Evolutionary conservation across 345 rosid species (phyloP).

Genomic region (Brassica carinata): DNA sequence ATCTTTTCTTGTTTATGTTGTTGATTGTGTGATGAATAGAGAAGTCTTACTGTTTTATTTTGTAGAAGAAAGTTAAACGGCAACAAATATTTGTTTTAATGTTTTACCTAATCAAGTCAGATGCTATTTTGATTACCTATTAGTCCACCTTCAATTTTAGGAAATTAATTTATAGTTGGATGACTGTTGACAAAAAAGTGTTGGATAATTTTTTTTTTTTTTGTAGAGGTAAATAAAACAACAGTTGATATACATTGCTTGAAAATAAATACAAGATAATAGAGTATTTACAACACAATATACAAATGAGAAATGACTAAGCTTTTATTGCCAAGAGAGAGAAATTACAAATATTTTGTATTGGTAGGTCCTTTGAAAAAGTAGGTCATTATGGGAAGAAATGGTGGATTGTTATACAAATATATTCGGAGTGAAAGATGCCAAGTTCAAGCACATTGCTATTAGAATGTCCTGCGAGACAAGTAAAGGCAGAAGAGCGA

Average conservation of each 20-base stretch:
- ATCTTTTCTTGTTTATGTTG: neutral
- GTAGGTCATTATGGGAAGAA: too few species aligned
- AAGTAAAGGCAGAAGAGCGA: too few species aligned
- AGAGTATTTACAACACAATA: constrained; percentile 25
- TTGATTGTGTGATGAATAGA: neutral
- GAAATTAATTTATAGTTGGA: neutral
- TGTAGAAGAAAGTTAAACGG: neutral
- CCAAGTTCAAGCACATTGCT: too few species aligned
- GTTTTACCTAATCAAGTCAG: constrained; percentile 5
- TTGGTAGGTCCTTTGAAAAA: too few species aligned
- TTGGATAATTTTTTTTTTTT: neutral
- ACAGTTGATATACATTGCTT: neutral
- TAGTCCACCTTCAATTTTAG: neutral
- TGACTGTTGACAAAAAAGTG: neutral
- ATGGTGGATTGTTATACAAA: too few species aligned
- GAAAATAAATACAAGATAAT: neutral
- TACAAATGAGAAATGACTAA: constrained; percentile 7
- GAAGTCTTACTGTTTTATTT: neutral
- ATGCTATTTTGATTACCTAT: constrained; percentile 1
- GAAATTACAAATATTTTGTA: too few species aligned
- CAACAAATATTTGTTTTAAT: neutral
- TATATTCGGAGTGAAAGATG: too few species aligned
- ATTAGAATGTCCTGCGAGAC: too few species aligned
- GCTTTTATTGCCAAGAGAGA: neutral
- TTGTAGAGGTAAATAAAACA: neutral